Percentiles rank a stretch among this genome's conserved stretches.
Conservation (phyloP, 1,284 basidiomycete genomes). For the Mycosarcoma mackinlayi region DNA sequence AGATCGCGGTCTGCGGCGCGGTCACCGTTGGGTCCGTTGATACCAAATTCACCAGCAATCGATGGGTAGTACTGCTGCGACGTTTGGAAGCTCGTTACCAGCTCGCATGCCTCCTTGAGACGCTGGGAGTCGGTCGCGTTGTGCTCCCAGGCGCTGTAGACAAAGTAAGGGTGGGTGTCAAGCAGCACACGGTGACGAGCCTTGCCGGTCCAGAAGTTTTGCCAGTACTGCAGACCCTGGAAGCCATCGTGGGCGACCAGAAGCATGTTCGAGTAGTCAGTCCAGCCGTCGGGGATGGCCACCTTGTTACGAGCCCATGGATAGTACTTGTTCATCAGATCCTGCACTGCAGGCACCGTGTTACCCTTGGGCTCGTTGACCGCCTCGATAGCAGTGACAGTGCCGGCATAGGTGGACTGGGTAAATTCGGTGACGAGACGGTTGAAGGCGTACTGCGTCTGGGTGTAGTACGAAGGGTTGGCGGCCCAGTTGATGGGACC, state of each 20-base stretch:
- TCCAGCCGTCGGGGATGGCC: constrained; percentile 45
- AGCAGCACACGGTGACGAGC: constrained; percentile 53
- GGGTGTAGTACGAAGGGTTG: constrained; percentile 76
- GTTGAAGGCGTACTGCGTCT: constrained; percentile 79
- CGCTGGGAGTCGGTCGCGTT: constrained; percentile 45
- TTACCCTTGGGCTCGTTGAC: constrained; percentile 65
- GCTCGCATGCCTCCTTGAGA: constrained; percentile 49
- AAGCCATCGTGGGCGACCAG: constrained; percentile 84
- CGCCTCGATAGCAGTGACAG: constrained; percentile 60
- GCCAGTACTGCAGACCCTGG: constrained; percentile 77
- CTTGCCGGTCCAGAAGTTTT: constrained; percentile 69
- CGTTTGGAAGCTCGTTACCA: constrained; percentile 27
- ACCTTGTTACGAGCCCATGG: constrained; percentile 58
- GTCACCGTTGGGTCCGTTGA: constrained; percentile 59
- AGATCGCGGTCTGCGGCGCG: constrained; percentile 44
- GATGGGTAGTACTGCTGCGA: constrained; percentile 56
- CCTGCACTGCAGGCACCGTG: constrained; percentile 27
- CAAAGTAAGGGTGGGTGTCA: constrained; percentile 62
- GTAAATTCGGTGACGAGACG: constrained; percentile 66
- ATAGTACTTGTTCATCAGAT: constrained; percentile 48
- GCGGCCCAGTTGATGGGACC: constrained; percentile 80
- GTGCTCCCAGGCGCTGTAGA: constrained; percentile 53
- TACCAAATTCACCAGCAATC: constrained; percentile 51
- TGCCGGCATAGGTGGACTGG: constrained; percentile 46
- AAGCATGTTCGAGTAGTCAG: constrained; percentile 49